These are phyloP conservation scores for Elaeis oleifera DNA, from an alignment of 202 grass and related monocot genomes.

Conservation along the genomic window DNA sequence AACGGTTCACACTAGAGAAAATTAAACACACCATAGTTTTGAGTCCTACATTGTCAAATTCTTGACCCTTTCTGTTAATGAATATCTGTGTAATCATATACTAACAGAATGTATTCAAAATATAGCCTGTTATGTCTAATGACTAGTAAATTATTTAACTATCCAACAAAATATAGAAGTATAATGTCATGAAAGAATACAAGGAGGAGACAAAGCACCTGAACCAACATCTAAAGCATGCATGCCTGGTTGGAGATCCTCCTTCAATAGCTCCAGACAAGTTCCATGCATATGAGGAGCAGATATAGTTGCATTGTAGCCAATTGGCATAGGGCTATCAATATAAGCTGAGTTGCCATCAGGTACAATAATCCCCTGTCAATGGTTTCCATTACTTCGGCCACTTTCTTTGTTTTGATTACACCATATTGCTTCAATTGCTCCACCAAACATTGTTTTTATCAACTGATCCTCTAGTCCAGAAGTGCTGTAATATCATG, in stretches of 20 bases:
- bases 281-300: slow-evolving; percentile 5
- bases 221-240: slow-evolving; percentile 6
- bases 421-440: slow-evolving; percentile 10
- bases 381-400: slow-evolving; percentile 9
- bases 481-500: too few relatives aligned
- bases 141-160: too few relatives aligned
- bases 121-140: too few relatives aligned
- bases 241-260: slow-evolving; percentile 1
- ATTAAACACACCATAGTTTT: too few relatives aligned
- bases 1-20: too few relatives aligned
- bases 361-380: slow-evolving; percentile 5
- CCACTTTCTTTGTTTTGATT: slow-evolving; percentile 6
- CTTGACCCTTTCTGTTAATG: too few relatives aligned
- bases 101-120: too few relatives aligned
- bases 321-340: slow-evolving; percentile 11
- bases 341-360: slow-evolving; percentile 7
- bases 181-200: too few relatives aligned
- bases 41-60: too few relatives aligned
- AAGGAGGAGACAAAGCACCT: background rate
- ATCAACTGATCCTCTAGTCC: background rate
- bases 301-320: slow-evolving; percentile 6
- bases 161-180: too few relatives aligned
- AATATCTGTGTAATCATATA: too few relatives aligned
- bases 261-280: slow-evolving; percentile 8
- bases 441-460: background rate